These are phyloP conservation scores for Trichosporon inkin DNA, from an alignment of 1,284 basidiomycete genomes.

Conservation along the genomic window DNA sequence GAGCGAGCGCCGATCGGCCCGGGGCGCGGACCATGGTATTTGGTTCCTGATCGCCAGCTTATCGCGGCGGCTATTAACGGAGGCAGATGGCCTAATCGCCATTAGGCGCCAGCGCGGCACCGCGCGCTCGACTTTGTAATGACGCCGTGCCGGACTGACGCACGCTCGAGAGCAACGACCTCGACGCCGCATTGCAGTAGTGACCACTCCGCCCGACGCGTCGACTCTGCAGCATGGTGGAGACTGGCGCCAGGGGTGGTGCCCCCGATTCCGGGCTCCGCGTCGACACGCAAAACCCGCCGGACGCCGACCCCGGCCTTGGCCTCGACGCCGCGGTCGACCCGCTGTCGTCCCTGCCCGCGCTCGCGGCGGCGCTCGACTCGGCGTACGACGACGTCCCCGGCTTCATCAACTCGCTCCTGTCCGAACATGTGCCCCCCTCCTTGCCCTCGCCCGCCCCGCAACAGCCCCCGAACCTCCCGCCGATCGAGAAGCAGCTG, in stretches of 20 bases:
- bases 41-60: conserved; percentile 11
- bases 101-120: background rate
- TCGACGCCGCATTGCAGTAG: background rate
- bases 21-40: conserved; percentile 3
- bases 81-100: background rate
- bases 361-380: conserved; percentile 44
- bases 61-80: background rate
- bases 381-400: conserved; percentile 38
- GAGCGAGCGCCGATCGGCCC: background rate
- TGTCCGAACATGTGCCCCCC: conserved; percentile 31
- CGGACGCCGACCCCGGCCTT: background rate
- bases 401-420: conserved; percentile 45
- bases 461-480: conserved; percentile 53
- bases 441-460: conserved; percentile 21
- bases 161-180: background rate
- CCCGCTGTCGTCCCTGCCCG: conserved; percentile 28
- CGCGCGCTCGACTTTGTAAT: background rate
- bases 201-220: background rate
- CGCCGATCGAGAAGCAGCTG: conserved; percentile 67
- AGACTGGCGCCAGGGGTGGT: conserved; percentile 6
- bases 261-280: background rate
- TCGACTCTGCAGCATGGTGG: conserved; percentile 2
- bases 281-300: conserved; percentile 6
- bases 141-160: too few relatives aligned
- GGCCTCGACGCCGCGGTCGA: conserved; percentile 12